Percentiles rank a stretch among this genome's conserved stretches.
Evolutionary conservation across 169 alveolate species (phyloP).

Genomic region (Cryptosporidium meleagridis): DNA sequence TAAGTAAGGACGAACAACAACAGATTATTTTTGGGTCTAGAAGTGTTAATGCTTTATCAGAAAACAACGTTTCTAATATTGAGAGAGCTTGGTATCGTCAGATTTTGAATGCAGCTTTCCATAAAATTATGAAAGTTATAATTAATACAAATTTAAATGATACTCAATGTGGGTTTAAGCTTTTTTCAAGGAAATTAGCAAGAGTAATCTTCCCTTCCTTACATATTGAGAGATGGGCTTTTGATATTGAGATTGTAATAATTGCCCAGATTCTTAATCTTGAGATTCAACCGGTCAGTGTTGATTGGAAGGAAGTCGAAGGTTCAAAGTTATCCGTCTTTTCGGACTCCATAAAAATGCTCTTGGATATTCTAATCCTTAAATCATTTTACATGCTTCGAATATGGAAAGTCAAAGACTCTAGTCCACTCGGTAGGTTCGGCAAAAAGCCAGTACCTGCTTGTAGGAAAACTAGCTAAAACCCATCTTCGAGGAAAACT

Average conservation of each 20-base stretch:
- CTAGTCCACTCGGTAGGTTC: not conserved
- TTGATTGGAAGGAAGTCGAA: constrained; percentile 87
- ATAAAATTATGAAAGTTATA: constrained; percentile 56
- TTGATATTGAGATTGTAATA: constrained; percentile 88
- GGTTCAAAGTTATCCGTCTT: constrained; percentile 79
- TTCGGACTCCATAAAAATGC: constrained; percentile 76
- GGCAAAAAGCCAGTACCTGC: not conserved
- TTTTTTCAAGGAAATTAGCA: constrained; percentile 87
- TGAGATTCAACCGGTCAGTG: constrained; percentile 84
- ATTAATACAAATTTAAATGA: constrained; percentile 79
- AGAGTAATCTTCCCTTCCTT: constrained; percentile 80
- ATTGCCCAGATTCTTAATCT: constrained; percentile 79
- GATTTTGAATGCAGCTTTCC: constrained; percentile 48
- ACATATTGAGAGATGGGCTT: constrained; percentile 91
- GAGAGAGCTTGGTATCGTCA: constrained; percentile 38
- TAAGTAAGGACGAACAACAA: constrained; percentile 73
- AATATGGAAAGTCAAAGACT: constrained; percentile 65
- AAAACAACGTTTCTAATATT: not conserved
- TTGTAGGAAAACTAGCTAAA: not conserved
- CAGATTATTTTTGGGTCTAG: constrained; percentile 88
- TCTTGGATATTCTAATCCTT: constrained; percentile 71
- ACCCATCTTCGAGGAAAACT: too few relatives aligned
- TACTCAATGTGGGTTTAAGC: constrained; percentile 91
- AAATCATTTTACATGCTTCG: constrained; percentile 74
- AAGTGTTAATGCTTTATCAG: constrained; percentile 75